Evolutionary conservation across 805 yeast species (phyloP).

Genomic region (Ogataea angusta): DNA sequence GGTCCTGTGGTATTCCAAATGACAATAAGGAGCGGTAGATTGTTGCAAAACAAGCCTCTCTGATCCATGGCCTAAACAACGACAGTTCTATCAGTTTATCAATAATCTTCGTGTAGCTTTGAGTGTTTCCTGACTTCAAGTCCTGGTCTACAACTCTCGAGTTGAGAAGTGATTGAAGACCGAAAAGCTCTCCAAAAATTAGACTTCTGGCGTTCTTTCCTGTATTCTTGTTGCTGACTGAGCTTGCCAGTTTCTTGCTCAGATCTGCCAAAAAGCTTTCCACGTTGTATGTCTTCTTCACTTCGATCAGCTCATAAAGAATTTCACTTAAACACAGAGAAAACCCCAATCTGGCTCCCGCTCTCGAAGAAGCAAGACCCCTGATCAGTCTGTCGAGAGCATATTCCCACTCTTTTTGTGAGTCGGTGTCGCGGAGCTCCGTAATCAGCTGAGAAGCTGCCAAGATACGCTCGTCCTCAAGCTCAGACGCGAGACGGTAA

Average conservation of each 20-base stretch:
- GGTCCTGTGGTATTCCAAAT: conserved; percentile 21
- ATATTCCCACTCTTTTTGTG: conserved; percentile 70
- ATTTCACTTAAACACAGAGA: conserved; percentile 83
- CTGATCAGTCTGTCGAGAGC: conserved; percentile 74
- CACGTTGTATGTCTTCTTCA: conserved; percentile 35
- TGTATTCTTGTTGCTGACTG: conserved; percentile 45
- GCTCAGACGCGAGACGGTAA: conserved; percentile 73
- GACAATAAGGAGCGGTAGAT: conserved; percentile 50
- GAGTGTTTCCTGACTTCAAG: conserved; percentile 20
- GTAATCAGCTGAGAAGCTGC: conserved; percentile 67
- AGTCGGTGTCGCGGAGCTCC: conserved; percentile 46
- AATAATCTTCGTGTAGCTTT: conserved; percentile 40
- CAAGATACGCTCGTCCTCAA: conserved; percentile 64
- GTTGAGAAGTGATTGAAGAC: conserved; percentile 70
- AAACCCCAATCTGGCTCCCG: conserved; percentile 82
- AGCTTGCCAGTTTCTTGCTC: conserved; percentile 35
- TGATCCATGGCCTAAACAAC: conserved; percentile 71
- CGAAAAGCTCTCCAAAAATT: conserved; percentile 81
- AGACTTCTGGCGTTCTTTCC: conserved; percentile 82
- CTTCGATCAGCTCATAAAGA: conserved; percentile 33
- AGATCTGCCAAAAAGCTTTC: conserved; percentile 36
- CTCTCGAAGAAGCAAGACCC: conserved; percentile 80
- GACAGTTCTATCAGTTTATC: conserved; percentile 55
- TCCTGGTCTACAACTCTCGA: conserved; percentile 38
- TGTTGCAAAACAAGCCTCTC: conserved; percentile 77